Percentiles rank a stretch among this genome's conserved stretches.
Evolutionary conservation across 2,329 filamentous ascomycete species (phyloP).

Genomic region (Emergomyces africanus): DNA sequence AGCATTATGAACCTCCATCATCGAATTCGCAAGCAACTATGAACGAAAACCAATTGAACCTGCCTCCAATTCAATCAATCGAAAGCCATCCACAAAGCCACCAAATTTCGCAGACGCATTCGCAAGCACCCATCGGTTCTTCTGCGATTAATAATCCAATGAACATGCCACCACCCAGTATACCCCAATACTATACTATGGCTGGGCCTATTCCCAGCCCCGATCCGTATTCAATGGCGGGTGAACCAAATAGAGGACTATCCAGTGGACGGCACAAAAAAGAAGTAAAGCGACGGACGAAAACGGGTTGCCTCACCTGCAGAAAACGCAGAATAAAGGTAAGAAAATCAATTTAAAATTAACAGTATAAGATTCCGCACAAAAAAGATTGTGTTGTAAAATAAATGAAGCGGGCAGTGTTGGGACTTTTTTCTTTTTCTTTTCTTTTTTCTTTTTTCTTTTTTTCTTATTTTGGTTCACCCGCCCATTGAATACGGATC

Average conservation of each 20-base stretch:
- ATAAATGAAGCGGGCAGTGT: background rate
- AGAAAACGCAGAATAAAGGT: constrained; percentile 62
- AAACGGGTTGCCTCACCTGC: constrained; percentile 57
- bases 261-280: constrained; percentile 52
- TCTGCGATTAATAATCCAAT: constrained; percentile 6
- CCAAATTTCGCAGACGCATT: constrained; percentile 9
- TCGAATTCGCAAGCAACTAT: background rate
- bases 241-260: constrained; percentile 41
- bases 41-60: constrained; percentile 7
- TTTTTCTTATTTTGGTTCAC: too few relatives aligned
- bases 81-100: constrained; percentile 19
- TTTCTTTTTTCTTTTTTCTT: constrained; percentile 4
- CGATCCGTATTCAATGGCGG: constrained; percentile 42
- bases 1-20: background rate
- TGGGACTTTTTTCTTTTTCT: background rate
- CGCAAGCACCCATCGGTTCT: constrained; percentile 5
- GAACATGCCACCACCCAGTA: constrained; percentile 9
- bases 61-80: constrained; percentile 22
- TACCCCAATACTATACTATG: constrained; percentile 38
- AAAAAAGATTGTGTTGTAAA: background rate
- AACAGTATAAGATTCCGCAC: constrained; percentile 3
- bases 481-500: constrained; percentile 21
- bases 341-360: constrained; percentile 23
- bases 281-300: constrained; percentile 64
- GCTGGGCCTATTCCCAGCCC: constrained; percentile 28